Evolutionary conservation across 306 rosid genomes (phyloP), one percentile per base, ranked within the genome.

Genomic region (barrel medic (Medicago truncatula)): DNA sequence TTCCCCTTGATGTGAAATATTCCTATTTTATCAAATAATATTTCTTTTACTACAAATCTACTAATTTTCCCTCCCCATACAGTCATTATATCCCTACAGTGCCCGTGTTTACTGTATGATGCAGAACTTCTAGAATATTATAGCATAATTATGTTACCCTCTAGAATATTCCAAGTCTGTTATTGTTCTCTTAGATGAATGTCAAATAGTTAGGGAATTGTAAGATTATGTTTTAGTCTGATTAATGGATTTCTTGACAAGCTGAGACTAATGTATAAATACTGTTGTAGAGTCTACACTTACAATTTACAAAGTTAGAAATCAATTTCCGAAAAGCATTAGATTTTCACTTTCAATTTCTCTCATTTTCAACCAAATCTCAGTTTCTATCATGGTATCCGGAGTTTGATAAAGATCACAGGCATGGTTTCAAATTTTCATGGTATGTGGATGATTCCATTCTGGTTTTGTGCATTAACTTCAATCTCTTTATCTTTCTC

Each of bases 201-300:
- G 43, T 43, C 56, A 20, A 46, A 67, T 43, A 67, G 71, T 67
- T 67, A 39, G 71, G 71, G 17, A 67, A 18, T 23, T 20, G 53
- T 43, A 43, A 12, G 71, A 41, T 67, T 41, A 6, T 12, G 71
- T 67, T 41, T 41, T 6, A 43, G 38, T 20, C 17, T 67, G 56
- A 23, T 43, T 41, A 67, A 36, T 20, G 71, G 53, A 12, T 20
- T 43, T 53, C 54, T 67, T 17, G 25, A 62, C 21, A 34, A 31
- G 46, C 44, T 31, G 46, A 62, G 44, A 62, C 23, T 8, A 14
- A 9, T 14, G 44, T 31, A 62, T 31, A 34, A 62, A 62, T 11
- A 62, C 46, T 34, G 21, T 13, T n/a, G 23, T 62, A 15, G 43
- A 8, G 21, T 62, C 41, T 20, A 58, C 64, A 58, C 64, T 10